Percentiles rank a stretch among this genome's conserved stretches.
Evolutionary conservation across 257 asterid genomes (phyloP).

Genomic region (Jaltomata sinuosa): DNA sequence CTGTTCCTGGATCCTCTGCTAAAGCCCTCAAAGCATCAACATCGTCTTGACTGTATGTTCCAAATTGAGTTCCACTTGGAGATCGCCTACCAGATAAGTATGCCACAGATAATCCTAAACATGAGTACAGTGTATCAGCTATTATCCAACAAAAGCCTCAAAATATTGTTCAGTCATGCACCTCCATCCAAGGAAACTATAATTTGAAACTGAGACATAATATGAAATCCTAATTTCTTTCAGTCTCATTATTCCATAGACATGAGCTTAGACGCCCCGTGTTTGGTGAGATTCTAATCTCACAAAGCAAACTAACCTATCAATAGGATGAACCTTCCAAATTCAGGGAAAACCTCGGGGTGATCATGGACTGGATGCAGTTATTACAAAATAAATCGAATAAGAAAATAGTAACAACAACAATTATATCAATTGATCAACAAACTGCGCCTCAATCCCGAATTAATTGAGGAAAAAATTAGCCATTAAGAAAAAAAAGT

Average conservation of each 20-base stretch:
- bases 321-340: background rate
- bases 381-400: background rate
- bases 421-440: background rate
- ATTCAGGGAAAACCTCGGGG: background rate
- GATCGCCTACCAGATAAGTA: conserved; percentile 87
- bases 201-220: background rate
- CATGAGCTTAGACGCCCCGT: background rate
- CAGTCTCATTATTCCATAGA: background rate
- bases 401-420: background rate
- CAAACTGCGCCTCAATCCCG: background rate
- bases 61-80: conserved; percentile 54
- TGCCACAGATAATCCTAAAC: conserved; percentile 61
- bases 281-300: background rate
- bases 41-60: conserved; percentile 80
- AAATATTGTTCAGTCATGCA: background rate
- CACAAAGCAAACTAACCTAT: background rate
- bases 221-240: background rate
- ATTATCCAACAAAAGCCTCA: background rate
- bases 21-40: conserved; percentile 90
- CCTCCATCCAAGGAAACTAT: background rate
- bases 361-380: background rate
- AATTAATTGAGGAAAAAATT: background rate
- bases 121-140: conserved; percentile 19
- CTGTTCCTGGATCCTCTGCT: conserved; percentile 75
- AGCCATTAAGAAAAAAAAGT: background rate